Evolutionary conservation across 164 flowering plant species (phyloP), one percentile per base, ranked within the genome.

Genomic region (Houttuynia cordata): DNA sequence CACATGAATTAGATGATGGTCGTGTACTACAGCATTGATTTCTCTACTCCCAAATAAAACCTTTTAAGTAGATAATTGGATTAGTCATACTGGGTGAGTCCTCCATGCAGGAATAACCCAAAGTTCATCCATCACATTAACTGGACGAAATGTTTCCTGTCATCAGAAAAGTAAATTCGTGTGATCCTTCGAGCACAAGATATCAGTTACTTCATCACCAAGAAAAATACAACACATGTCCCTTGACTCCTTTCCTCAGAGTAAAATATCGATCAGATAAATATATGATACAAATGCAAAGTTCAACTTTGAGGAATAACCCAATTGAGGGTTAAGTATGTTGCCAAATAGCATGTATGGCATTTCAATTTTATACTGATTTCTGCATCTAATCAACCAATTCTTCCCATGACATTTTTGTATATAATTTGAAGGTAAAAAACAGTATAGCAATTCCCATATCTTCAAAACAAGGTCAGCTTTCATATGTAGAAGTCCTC

Each of bases 71-170:
- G 39, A 49, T 24, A 65, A 37, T 53, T 15, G 52, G 45, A 56
- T 55, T 56, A 69, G 67, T 64, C 85, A 69, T 88, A 87, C 98
- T 7, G 83, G 83, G 58, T 93, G 86, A 56, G 71, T 73, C 63
- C 57, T 77, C 98, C 96, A 88, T 76, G 89, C 82, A 10, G 98
- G 98, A 65, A 92, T 88, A 56, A 85, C 76, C 98, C 96, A 92
- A 57, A 88, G 73, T 58, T 79, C 81, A 61, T 84, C 74, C 15
- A 76, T 68, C 20, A 92, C 74, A 75, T 85, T 73, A 52, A 87
- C 82, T 6, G 98, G 96, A 67, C 71, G 70, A 79, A 92, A 92
- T 60, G 87, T 80, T 69, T 88, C 98, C 98, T 88, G 83, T 37
- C 62, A 71, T 56, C 67, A 30, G 49, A 41, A 57, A 61, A 63